Base-by-base conservation (phyloP, 148 eudicot genomes). In the Talinum fruticosum region DNA sequence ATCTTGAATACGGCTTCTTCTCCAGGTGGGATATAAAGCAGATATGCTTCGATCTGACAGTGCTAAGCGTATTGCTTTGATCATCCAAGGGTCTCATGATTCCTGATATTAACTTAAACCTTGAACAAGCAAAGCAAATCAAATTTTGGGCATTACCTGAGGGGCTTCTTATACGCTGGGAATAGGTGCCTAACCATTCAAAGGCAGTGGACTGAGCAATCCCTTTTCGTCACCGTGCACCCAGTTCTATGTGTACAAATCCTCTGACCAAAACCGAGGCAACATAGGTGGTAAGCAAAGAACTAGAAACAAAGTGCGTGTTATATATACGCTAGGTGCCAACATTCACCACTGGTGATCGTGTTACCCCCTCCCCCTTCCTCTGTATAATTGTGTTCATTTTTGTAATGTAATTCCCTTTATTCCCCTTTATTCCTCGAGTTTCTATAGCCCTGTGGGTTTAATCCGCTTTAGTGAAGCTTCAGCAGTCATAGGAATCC, bases 21-120 rank as follows among this genome's bases (percentile, higher is more conserved):
- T 85, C 84, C 94, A 96, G 99, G 83, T 91, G 59, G 97, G 90
- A 82, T 86, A 82, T 73, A 96, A 91, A 89, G 94, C 89, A 78
- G 99, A 96, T 59, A 87, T 61, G 82, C 83, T 96, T 65, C 97
- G 99, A 7, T 77, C 94, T 71, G 99, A 96, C 83, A 90, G 94
- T 82, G 88, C 88, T 81, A 85, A 88, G 86, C 84, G 89, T 79
- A 78, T 89, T 79, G 76, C 87, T 83, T 82, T 93, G 91, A 85
- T 89, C 87, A 86, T 91, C 86, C 96, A 83, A 83, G 90, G 90
- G 84, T 70, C 92, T 83, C 96, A 80, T 71, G 90, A 88, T 88
- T 92, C 90, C 80, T 89, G 97, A 92, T 90, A 87, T 66, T 85
- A 73, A 61, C 51, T 76, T 72, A 73, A 69, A 62, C 64, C 84